Base-by-base conservation (phyloP, 257 asterid species). In the Penstemon newberryi region DNA sequence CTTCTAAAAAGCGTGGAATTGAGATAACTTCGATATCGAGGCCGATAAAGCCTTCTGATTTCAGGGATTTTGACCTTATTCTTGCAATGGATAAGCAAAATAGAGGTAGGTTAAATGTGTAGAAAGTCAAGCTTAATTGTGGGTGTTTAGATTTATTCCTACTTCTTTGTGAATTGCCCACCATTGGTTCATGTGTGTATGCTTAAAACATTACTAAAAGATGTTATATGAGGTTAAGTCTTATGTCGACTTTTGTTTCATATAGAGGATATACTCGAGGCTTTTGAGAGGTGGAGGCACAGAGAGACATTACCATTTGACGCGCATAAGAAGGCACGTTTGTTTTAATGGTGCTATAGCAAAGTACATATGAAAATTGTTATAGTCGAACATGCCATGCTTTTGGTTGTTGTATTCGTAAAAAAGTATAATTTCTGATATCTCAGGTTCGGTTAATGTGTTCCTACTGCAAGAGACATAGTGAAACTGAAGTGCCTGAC, bases 1-100 rank as follows among this genome's bases (percentile, higher is more conserved):
- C 99, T 68, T 86, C 97, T 0, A 89, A 87, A 66, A 84, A 73
- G 73, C 97, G 99, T 67, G 97, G 96, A n/a, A 73, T 93, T 55
- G 96, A 75, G 77, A 89, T 91, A 65, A 94, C 91, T 52, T 93
- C 99, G 9, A 69, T 80, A 54, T 94, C 96, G 52, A 87, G 96
- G 82, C 97, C 96, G 6, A 83, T 94, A 40, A 87, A 53, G 74
- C 85, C 95, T 4, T 83, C 90, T 42, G 96, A 94, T 87, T 94
- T 94, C 73, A 70, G 79, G 75, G 93, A 94, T 66, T 94, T 94
- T 71, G 96, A 94, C 83, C 90, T 94, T 50, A 89, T 91, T 79
- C 87, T 94, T 68, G 99, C 97, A 6, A 94, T 94, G 99, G 99
- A 94, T 74, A 73, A 67, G 73, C 91, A 71, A 73, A 94, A 94